A percentile compares a stretch with the other conserved stretches of the same genome.
Evolutionary conservation across 2,329 filamentous ascomycete species (phyloP).

Genomic region (Furcasterigmium sp.): DNA sequence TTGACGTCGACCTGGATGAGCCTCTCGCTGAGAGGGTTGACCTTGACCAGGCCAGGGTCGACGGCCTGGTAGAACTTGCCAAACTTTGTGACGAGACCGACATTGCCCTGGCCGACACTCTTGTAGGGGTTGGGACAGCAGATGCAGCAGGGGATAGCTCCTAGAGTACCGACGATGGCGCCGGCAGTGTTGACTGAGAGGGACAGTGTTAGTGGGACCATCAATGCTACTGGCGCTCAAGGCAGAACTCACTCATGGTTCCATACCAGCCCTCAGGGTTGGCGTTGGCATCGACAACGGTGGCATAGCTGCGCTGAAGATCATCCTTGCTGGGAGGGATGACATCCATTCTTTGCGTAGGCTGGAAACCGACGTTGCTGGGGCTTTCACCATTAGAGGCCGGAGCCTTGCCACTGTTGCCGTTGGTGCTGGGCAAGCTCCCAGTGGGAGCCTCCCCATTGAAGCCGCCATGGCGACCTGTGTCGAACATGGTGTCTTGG

Average conservation of each 20-base stretch:
- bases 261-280: conserved; percentile 85
- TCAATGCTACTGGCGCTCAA: too few relatives aligned
- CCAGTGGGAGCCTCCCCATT: too few relatives aligned
- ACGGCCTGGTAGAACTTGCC: conserved; percentile 92
- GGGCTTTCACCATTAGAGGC: neutral
- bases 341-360: conserved; percentile 56
- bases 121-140: conserved; percentile 95
- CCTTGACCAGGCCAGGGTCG: conserved; percentile 92
- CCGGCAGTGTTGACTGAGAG: conserved; percentile 66
- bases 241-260: conserved; percentile 60
- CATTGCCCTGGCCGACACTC: conserved; percentile 85
- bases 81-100: conserved; percentile 93
- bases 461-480: neutral
- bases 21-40: conserved; percentile 90
- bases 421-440: neutral
- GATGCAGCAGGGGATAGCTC: conserved; percentile 87
- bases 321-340: conserved; percentile 78
- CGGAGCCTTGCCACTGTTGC: neutral
- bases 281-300: conserved; percentile 57
- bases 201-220: too few relatives aligned
- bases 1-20: conserved; percentile 95
- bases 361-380: conserved; percentile 37
- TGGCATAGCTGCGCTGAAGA: conserved; percentile 77
- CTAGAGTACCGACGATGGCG: conserved; percentile 66
- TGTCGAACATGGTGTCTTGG: neutral